Evolutionary conservation across 768 basidiomycete species (phyloP).

Genomic region (Candolleomyces aberdarensis): DNA sequence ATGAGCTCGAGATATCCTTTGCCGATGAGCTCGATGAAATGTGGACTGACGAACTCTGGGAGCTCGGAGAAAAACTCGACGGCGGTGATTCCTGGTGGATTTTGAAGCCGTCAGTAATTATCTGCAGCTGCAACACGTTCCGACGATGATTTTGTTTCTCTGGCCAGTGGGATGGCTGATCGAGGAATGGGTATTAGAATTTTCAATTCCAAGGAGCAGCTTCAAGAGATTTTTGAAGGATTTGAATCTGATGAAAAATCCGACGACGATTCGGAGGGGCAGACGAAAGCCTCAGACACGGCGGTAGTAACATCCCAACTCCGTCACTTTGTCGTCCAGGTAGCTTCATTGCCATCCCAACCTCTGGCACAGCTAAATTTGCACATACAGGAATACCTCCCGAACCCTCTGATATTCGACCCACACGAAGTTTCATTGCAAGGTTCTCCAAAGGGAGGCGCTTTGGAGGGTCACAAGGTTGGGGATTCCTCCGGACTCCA

Average conservation of each 20-base stretch:
- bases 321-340: slow-evolving; percentile 96
- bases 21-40: slow-evolving; percentile 94
- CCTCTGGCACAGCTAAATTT: slow-evolving; percentile 1
- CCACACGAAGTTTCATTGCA: slow-evolving; percentile 44
- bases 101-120: slow-evolving; percentile 69
- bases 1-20: slow-evolving; percentile 82
- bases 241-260: slow-evolving; percentile 65
- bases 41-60: slow-evolving; percentile 91
- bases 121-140: slow-evolving; percentile 1
- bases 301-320: slow-evolving; percentile 81
- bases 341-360: slow-evolving; percentile 22
- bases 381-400: slow-evolving; percentile 74
- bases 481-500: neutral
- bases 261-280: slow-evolving; percentile 32
- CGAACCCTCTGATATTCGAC: slow-evolving; percentile 74
- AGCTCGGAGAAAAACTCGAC: slow-evolving; percentile 65
- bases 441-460: slow-evolving; percentile 12
- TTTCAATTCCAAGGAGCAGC: slow-evolving; percentile 72
- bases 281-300: slow-evolving; percentile 32
- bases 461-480: slow-evolving; percentile 59
- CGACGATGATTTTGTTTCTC: slow-evolving; percentile 6
- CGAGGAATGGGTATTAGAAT: slow-evolving; percentile 92
- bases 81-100: slow-evolving; percentile 76
- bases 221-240: slow-evolving; percentile 72
- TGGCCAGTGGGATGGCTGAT: slow-evolving; percentile 83